Base-by-base conservation (phyloP, 1,284 basidiomycete species). In the Marasmius fiardii region DNA sequence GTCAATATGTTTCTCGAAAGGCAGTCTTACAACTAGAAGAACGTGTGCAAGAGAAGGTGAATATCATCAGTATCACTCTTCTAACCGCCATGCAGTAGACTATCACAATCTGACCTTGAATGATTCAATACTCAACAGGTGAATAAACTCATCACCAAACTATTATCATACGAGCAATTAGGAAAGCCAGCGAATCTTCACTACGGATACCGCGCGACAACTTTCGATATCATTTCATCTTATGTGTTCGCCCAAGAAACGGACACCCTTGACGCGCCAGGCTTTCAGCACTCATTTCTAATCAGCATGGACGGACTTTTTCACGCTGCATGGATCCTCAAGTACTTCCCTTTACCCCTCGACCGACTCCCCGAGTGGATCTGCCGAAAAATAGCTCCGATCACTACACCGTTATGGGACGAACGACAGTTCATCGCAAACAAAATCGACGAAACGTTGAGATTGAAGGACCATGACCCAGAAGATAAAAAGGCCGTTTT, bases 271-370 rank as follows among this genome's bases (percentile, higher is more conserved):
- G 51, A 53, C 26, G 4, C 18, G 1, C 10, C 20, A 21, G 39
- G 39, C 4, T 52, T 52, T 20, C 12, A 18, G 8, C 51, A 53
- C 26, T 41, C 39, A 21, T 23, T 33, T 12, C 4, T 47, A 51
- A 37, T 54, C 54, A 41, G 51, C 50, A 21, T 54, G 21, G 52
- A 51, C 43, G 41, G 65, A 68, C 28, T 61, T 70, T 33, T 72
- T 71, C 7, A 73, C 73, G 31, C 71, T 73, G 37, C 75, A 71
- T 43, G 70, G 51, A 18, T n/a, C 7, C 39, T 43, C 24, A 53
- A 44, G 33, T 28, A 53, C n/a, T 20, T 53, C 26, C 41, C 41
- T 31, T 20, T 44, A 21, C 23, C 10, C 4, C 28, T 33, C 23
- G 47, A 31, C 24, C 18, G 31, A 28, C 18, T 49, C 14, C 47